phyloP scores from a whole-genome alignment of 129 eudicot genomes.

The Flaveria linearis region DNA sequence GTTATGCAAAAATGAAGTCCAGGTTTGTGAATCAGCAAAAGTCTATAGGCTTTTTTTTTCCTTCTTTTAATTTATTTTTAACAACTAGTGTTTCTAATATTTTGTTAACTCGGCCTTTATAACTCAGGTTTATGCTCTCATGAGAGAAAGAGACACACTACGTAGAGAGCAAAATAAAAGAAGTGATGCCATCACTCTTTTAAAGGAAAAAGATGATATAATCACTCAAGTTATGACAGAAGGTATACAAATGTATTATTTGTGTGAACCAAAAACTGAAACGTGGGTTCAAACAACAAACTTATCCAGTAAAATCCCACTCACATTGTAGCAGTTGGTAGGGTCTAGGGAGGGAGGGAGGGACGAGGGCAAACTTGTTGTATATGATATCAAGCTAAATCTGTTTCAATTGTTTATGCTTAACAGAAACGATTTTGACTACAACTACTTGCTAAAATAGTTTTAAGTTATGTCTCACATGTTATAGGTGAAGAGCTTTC shows the following conservation, averaged over 20 bases:
- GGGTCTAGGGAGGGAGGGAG: too few species aligned
- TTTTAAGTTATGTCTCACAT: background rate
- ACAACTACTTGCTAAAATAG: conserved; percentile 14
- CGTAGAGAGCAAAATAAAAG: conserved; percentile 84
- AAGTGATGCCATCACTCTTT: conserved; percentile 85
- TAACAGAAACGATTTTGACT: background rate
- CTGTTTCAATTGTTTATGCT: background rate
- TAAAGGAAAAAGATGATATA: conserved; percentile 95
- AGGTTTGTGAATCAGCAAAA: background rate
- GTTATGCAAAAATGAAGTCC: background rate
- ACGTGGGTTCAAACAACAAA: background rate
- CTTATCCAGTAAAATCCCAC: too few species aligned
- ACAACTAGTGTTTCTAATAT: background rate
- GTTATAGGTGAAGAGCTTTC: conserved; percentile 83
- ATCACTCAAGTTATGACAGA: conserved; percentile 96
- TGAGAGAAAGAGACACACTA: conserved; percentile 87
- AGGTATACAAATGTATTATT: conserved; percentile 42
- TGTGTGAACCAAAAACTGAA: background rate
- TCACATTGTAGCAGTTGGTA: too few species aligned
- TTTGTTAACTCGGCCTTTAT: conserved; percentile 20
- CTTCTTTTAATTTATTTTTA: too few species aligned
- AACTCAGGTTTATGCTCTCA: conserved; percentile 84
- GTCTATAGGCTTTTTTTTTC: background rate
- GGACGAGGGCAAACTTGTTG: background rate
- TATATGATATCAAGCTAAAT: background rate